Evolutionary conservation across 176 grass and related monocot species (phyloP), one percentile per base, ranked within the genome.

Genomic region (Juncus effusus): DNA sequence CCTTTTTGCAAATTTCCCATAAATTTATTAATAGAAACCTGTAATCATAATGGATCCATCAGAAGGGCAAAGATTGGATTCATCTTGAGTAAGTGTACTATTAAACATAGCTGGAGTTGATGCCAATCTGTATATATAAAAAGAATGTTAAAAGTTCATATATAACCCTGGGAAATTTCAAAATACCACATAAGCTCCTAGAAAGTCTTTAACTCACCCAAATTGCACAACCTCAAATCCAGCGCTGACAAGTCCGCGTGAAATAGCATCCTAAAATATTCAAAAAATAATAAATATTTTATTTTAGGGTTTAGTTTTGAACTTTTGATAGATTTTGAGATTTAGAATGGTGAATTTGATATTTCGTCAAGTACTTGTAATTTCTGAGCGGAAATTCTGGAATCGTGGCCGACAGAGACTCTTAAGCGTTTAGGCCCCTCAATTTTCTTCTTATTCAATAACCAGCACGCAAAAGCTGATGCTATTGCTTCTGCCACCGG

Each of bases 71-170:
- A 77, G 80, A 75, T 79, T 67, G 59, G 35, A 71, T 63, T 92
- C 82, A 66, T 89, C 85, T 86, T 86, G 72, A 6, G 88, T 86
- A 78, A 97, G 78, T 69, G 93, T 92, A 52, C 93, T 97, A 67
- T 97, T 97, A 81, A 92, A 97, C 93, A 97, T 97, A 77, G 93
- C 93, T 15, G 93, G 93, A 47, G 93, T 97, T 81, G 93, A 92
- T 79, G 93, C 88, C 85, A 92, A 84, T 86, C 93, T 97, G 56
- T 50, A 86, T 28, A 28, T 28, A 28, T 28, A 28, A 28, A 28
- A 28, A 28, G 19, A 28, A 28, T 28, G 19, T 28, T 28, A 28
- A 28, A 28, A 28, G 19, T 28, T 28, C 19, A 28, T 28, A 28
- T 28, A 28, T 28, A 28, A 28, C 19, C 19, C 19, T 28, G 19